Percentiles rank a stretch among this genome's conserved stretches.
These are phyloP conservation scores for Rhodofomes roseus DNA, from an alignment of 1,284 basidiomycete species.

Conservation along the genomic window DNA sequence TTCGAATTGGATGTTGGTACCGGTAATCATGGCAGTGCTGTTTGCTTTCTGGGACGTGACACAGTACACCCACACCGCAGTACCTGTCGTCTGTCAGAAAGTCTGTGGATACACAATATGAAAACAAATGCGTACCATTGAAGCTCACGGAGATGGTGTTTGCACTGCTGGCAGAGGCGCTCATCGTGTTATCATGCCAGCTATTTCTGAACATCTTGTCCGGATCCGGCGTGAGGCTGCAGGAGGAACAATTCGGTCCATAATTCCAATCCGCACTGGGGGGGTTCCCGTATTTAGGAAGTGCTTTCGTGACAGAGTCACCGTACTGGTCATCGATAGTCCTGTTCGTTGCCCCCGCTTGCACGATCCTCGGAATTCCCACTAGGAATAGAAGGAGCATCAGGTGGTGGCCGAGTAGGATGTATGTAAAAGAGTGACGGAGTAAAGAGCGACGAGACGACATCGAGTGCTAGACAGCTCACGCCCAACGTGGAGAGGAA, in stretches of 20 bases:
- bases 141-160: background rate
- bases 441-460: too few relatives aligned
- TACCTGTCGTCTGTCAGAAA: background rate
- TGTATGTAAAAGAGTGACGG: background rate
- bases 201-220: background rate
- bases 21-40: background rate
- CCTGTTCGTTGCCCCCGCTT: background rate
- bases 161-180: background rate
- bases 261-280: background rate
- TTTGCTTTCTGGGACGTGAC: background rate
- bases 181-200: background rate
- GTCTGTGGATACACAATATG: too few relatives aligned
- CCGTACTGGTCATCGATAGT: background rate
- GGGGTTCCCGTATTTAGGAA: background rate
- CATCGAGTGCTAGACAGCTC: too few relatives aligned
- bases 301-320: background rate
- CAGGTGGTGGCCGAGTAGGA: background rate
- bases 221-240: background rate
- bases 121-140: background rate
- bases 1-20: background rate
- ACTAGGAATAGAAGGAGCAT: background rate
- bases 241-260: background rate
- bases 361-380: background rate
- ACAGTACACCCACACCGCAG: background rate
- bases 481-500: too few relatives aligned